Evolutionary conservation across 2,329 filamentous ascomycete genomes (phyloP).

Genomic region (Podosphaera xanthii): DNA sequence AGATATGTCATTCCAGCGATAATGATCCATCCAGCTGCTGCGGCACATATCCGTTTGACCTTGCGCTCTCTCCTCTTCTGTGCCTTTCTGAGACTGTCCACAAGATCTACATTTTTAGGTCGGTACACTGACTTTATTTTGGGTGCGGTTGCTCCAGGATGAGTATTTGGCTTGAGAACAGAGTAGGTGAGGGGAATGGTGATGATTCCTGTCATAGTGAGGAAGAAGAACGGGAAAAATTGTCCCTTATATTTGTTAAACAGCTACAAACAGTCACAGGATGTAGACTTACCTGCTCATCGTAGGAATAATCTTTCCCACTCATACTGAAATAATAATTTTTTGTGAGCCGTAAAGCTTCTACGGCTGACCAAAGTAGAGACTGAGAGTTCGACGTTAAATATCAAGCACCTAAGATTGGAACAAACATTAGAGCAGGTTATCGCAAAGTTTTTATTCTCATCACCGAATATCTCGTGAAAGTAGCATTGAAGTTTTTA

Average conservation of each 20-base stretch:
- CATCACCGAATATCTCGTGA: not conserved
- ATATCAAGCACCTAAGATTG: not conserved
- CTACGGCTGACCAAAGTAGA: not conserved
- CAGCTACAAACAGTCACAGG: not conserved
- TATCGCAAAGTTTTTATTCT: not conserved
- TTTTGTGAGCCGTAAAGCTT: not conserved
- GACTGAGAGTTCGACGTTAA: not conserved
- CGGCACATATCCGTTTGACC: slow-evolving; percentile 61
- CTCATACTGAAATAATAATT: slow-evolving; percentile 13
- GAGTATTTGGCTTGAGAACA: slow-evolving; percentile 53
- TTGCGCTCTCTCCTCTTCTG: slow-evolving; percentile 79
- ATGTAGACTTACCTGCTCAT: slow-evolving; percentile 46
- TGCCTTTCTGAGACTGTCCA: slow-evolving; percentile 60
- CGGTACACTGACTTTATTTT: slow-evolving; percentile 65
- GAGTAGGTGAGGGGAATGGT: slow-evolving; percentile 80
- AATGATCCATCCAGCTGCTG: slow-evolving; percentile 53
- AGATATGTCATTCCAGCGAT: slow-evolving; percentile 87
- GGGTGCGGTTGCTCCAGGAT: slow-evolving; percentile 59
- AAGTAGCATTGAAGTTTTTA: not conserved
- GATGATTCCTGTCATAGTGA: slow-evolving; percentile 69
- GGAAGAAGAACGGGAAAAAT: slow-evolving; percentile 98
- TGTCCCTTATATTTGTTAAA: slow-evolving; percentile 37
- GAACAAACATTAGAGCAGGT: not conserved
- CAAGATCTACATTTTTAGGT: slow-evolving; percentile 61
- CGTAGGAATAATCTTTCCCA: slow-evolving; percentile 76